Conservation (phyloP, 345 rosid genomes). For the Durio zibethinus region DNA sequence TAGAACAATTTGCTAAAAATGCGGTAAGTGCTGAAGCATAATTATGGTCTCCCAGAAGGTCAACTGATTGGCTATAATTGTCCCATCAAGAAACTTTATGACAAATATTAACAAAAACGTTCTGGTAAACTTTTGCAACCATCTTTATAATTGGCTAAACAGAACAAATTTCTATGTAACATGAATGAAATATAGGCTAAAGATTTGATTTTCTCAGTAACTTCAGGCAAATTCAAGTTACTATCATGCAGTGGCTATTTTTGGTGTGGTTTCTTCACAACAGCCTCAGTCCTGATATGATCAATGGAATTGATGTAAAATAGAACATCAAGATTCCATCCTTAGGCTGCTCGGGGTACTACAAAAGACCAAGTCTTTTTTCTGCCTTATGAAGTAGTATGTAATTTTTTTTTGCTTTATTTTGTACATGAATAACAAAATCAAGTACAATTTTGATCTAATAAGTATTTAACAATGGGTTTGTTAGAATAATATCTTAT, state of each 20-base stretch:
- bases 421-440: not conserved
- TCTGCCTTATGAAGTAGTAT: not conserved
- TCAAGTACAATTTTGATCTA: conserved; percentile 5
- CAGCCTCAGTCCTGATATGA: not conserved
- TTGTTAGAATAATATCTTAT: no score
- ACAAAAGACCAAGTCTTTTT: not conserved
- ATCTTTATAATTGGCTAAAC: not conserved
- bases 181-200: not conserved
- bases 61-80: not conserved
- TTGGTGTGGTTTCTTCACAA: not conserved
- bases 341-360: not conserved
- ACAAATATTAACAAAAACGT: not conserved
- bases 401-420: not conserved
- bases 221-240: not conserved
- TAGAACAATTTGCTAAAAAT: not conserved
- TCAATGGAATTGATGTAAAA: not conserved
- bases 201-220: not conserved
- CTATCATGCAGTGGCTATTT: not conserved
- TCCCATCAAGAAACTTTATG: not conserved
- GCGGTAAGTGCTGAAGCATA: not conserved
- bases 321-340: conserved; percentile 1
- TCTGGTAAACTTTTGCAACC: not conserved
- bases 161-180: not conserved
- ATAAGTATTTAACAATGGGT: conserved; percentile 9
- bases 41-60: not conserved